Percentiles rank a stretch among this genome's conserved stretches.
Conservation (phyloP, 2,329 filamentous ascomycete genomes). For the Camptophora hylomeconis region DNA sequence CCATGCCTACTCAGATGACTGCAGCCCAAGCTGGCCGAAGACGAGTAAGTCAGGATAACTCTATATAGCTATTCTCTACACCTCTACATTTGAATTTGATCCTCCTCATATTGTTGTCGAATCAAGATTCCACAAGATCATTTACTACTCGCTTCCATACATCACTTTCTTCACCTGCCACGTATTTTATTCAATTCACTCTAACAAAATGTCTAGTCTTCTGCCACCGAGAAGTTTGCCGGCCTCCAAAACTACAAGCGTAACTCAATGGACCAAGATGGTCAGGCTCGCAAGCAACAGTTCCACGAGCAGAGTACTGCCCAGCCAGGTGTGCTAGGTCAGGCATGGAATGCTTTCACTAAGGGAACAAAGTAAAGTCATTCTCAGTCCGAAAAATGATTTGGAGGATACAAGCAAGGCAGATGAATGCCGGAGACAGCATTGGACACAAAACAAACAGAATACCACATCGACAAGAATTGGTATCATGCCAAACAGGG, state of each 20-base stretch:
- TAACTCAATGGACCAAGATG: conserved; percentile 10
- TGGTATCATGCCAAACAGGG: no score
- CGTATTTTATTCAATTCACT: neutral
- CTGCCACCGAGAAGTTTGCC: conserved; percentile 12
- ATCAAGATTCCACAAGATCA: no score
- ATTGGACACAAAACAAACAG: no score
- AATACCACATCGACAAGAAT: no score
- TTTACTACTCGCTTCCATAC: no score
- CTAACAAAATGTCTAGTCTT: conserved; percentile 5
- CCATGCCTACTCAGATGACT: conserved; percentile 2
- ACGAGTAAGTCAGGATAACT: conserved; percentile 14
- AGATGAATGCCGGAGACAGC: no score
- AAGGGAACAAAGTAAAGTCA: no score
- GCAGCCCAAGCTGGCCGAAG: conserved; percentile 11
- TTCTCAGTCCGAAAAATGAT: no score
- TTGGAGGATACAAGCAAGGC: no score
- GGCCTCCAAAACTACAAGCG: conserved; percentile 13
- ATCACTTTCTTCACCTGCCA: neutral
- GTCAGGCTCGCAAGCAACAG: conserved; percentile 5
- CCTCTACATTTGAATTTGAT: neutral
- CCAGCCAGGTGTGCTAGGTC: conserved; percentile 11
- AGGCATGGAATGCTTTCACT: conserved; percentile 17
- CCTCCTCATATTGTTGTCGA: no score
- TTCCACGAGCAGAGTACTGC: conserved; percentile 14
- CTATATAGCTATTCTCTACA: neutral